Base-by-base conservation (phyloP, 2,329 filamentous ascomycete genomes). In the Phaeosphaeriaceae sp. region DNA sequence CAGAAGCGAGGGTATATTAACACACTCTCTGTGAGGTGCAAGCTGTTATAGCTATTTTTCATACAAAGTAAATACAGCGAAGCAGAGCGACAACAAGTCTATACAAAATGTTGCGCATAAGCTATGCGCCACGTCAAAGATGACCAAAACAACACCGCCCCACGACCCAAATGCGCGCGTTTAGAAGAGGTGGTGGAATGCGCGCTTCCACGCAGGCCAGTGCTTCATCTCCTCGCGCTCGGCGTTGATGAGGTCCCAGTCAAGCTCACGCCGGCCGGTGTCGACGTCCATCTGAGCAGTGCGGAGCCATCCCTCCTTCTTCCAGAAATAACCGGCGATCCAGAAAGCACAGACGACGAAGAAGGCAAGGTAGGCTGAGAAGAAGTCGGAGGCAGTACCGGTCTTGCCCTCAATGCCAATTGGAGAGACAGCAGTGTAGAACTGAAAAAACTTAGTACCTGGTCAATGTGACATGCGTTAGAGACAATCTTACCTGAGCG, bases 211-310 rank as follows among this genome's bases (percentile, higher is more conserved):
- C 13, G 77, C 73, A 1, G 86, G 86, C 81, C 80, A 83, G 3
- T 77, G 68, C 17, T 83, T 84, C 21, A 86, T 73, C 74, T 81
- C 73, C 40, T 80, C 83, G 28, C 83, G 81, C 68, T 84, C 80
- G 40, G 78, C 82, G 72, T 89, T 84, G 77, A 89, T 88, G 43
- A 79, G 79, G 11, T 89, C 87, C 86, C 86, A 90, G 72, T 91
- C 85, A 52, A 89, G 82, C 75, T 87, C 84, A 58, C 88, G 83
- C 42, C 88, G 84, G 61, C 88, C 89, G 26, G 83, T 84, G 70
- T 91, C 88, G 54, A 91, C 83, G 66, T 91, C 89, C 58, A 92
- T 90, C 65, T 91, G 78, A 26, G 81, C 77, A 2, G 86, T 74
- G 23, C 74, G 82, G 54, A 89, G 80, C 86, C 86, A 91, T 19